Percentiles rank a stretch among this genome's conserved stretches.
Evolutionary conservation across 2,329 filamentous ascomycete genomes (phyloP).

Genomic region (Cercospora sp.): DNA sequence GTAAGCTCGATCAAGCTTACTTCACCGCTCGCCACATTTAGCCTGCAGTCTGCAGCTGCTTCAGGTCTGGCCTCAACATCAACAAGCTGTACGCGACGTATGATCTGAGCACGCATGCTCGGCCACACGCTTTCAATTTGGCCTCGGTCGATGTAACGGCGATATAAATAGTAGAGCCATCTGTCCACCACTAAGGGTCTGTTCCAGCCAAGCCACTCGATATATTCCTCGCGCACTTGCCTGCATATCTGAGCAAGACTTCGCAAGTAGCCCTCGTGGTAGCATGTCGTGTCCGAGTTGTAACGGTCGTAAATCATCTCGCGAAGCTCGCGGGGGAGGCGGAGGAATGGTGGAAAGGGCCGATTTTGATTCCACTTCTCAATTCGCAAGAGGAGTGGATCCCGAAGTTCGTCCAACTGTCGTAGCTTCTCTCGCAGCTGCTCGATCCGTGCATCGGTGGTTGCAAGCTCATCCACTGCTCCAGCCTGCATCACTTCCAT

Average conservation of each 20-base stretch:
- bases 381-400: no score
- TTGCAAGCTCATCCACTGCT: background rate
- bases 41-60: background rate
- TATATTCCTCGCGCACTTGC: background rate
- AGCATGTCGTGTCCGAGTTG: no score
- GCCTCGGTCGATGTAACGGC: background rate
- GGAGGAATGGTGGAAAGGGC: background rate
- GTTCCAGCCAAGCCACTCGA: background rate
- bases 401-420: background rate
- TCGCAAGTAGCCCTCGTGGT: no score
- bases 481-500: background rate
- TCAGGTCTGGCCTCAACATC: background rate
- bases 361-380: background rate
- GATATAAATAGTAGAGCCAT: background rate
- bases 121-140: background rate
- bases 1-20: background rate
- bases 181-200: background rate
- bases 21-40: background rate
- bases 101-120: background rate
- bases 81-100: background rate
- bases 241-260: no score
- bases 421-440: background rate
- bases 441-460: background rate
- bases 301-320: background rate
- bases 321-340: background rate